Evolutionary conservation across 305 asterid genomes (phyloP), one percentile per base, ranked within the genome.

Genomic region (Fraxinus baroniana): DNA sequence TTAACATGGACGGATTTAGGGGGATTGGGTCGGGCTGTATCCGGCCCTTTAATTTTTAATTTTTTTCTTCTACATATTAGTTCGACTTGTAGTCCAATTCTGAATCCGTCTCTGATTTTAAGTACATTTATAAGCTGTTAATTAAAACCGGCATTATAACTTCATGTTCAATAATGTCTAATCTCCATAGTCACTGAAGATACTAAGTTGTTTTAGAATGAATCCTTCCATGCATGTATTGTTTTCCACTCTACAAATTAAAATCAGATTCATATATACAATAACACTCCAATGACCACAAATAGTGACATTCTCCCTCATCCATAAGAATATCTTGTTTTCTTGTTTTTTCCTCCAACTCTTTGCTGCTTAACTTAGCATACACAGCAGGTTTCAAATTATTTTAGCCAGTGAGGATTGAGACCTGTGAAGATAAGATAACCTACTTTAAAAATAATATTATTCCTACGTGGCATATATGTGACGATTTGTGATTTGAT

Each of bases 221-320:
- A 10, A 41, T 41, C 52, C 52, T 41, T 41, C 17, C 52, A 10
- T 10, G 57, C 57, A 46, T 46, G 18, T 46, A 46, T 46, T 46
- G 18, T 46, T 46, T 4, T 32, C 74, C 55, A 22, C 7, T 70
- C 44, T 5, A 71, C 4, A 37, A 79, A 26, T 32, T 68, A 62
- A 74, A n/a, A 30, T 60, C 70, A 18, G 30, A 60, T 60, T 60
- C 30, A 2, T 6, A 60, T 60, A 28, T 20, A 60, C 28, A 60
- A 60, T 20, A 60, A 60, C 70, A 60, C 24, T 20, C 4, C 70
- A 66, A 82, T 87, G 89, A 87, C 89, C 85, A 85, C 85, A 66
- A 81, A 80, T 64, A 10, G 79, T 33, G 82, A 49, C 78, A 79
- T 74, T 84, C 5, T 74, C 35, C 22, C 62, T 3, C 70, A 30